Evolutionary conservation across 768 basidiomycete species (phyloP), one percentile per base, ranked within the genome.

Genomic region (Mycena haematopus): DNA sequence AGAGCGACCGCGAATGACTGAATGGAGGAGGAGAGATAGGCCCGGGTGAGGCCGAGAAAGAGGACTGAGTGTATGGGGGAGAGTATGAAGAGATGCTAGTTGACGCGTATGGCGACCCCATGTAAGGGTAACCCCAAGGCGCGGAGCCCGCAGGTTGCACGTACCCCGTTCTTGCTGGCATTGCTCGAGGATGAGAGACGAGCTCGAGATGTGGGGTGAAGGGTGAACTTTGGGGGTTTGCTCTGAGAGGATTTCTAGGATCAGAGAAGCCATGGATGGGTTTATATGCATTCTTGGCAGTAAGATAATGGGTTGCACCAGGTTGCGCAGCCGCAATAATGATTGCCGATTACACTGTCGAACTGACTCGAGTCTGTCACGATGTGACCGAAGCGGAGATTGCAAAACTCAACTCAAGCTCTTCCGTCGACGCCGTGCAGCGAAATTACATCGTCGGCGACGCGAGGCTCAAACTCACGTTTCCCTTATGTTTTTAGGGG

Each of bases 1-100:
- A 61, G 24, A 52, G 56, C 29, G 63, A 63, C 19, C 63, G 65
- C 44, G 60, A 51, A 36, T 62, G 60, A 44, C 58, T 50, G 44
- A 68, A 62, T 40, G 61, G 68, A 31, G 66, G 66, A 14, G 70
- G 68, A 5, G 67, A 64, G 47, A 59, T 44, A 9, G 52, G 52
- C 21, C 49, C 52, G 21, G 66, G 56, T 15, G 67, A 61, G 40
- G 56, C 42, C 24, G 67, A 63, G 9, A 54, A 38, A 22, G 65
- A 60, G 24, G 65, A 60, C 8, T 36, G 35, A 6, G 68, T 33
- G 38, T 65, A 70, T 3, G 62, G 56, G 49, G 56, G 59, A 15
- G 31, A 22, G 15, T 47, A 29, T n/a, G 56, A 58, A 25, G 54
- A 63, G 14, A 56, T 40, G 44, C 49, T 57, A n/a, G 38, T 46